A percentile compares a stretch with the other conserved stretches of the same genome.
These are phyloP conservation scores for Fusarium mexicanum DNA, from an alignment of 2,329 filamentous ascomycete genomes.

Conservation along the genomic window DNA sequence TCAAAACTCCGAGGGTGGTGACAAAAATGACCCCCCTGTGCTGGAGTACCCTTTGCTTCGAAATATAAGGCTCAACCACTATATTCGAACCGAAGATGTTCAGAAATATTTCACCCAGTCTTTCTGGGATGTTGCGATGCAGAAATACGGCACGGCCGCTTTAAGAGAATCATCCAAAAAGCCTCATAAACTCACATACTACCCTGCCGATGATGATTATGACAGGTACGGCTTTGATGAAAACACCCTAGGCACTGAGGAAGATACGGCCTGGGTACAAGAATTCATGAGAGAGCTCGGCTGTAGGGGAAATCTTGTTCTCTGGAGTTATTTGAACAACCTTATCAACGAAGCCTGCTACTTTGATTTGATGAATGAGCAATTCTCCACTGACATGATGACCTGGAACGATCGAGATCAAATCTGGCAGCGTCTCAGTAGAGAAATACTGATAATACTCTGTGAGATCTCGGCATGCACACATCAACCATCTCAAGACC, in stretches of 20 bases:
- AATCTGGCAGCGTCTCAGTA: neutral
- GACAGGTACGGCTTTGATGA: neutral
- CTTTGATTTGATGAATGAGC: constrained; percentile 22
- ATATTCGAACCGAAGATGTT: constrained; percentile 18
- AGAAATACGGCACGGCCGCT: constrained; percentile 39
- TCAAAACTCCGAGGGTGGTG: neutral
- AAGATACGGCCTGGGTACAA: constrained; percentile 3
- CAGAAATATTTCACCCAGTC: constrained; percentile 34
- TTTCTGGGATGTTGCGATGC: constrained; percentile 42
- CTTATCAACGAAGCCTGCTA: constrained; percentile 30
- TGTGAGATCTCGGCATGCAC: constrained; percentile 17
- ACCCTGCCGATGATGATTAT: constrained; percentile 3
- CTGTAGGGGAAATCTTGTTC: neutral
- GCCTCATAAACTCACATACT: constrained; percentile 33
- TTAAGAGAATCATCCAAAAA: constrained; percentile 24
- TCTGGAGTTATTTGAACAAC: constrained; percentile 29
- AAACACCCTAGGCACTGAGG: neutral
- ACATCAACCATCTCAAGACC: neutral
- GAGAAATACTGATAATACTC: constrained; percentile 12
- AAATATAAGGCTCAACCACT: constrained; percentile 11
- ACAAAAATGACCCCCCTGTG: neutral
- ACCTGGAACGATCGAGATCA: constrained; percentile 1
- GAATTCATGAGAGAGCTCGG: neutral
- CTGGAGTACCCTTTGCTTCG: constrained; percentile 2
- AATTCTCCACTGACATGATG: constrained; percentile 10